Conservation (phyloP, 345 rosid species). For the Eucalyptus fibrosa region DNA sequence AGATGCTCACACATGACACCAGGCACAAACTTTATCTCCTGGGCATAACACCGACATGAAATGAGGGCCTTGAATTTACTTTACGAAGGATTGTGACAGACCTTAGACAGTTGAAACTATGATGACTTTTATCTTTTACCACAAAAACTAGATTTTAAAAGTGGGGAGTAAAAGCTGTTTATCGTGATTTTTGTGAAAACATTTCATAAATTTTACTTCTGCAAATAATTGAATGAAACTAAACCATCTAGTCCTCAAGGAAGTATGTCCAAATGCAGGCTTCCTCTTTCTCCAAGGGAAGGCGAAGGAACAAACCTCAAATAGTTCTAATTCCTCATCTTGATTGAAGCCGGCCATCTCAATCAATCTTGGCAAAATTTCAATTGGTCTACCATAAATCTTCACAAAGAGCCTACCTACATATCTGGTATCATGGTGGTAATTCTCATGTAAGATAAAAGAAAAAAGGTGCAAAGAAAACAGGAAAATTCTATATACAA, state of each 20-base stretch:
- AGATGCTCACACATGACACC: conserved; percentile 87
- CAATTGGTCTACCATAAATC: conserved; percentile 69
- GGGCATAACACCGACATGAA: neutral
- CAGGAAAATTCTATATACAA: neutral
- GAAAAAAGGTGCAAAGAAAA: neutral
- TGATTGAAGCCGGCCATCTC: conserved; percentile 86
- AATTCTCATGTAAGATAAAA: neutral
- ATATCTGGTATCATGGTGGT: conserved; percentile 38
- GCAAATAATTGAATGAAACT: neutral
- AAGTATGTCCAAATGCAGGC: neutral
- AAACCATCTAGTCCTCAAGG: neutral
- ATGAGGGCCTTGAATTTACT: neutral
- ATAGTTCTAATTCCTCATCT: conserved; percentile 83
- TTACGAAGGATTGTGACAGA: neutral
- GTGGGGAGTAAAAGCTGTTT: neutral
- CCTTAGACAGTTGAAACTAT: neutral
- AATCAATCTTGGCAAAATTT: conserved; percentile 58
- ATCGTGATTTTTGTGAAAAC: neutral
- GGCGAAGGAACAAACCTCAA: conserved; percentile 46
- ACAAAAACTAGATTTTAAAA: neutral
- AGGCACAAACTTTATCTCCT: conserved; percentile 97
- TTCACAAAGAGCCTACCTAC: conserved; percentile 81
- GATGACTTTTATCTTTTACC: neutral
- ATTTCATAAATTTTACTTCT: neutral
- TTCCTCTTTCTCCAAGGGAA: neutral